A percentile compares a stretch with the other conserved stretches of the same genome.
Evolutionary conservation across 2,329 filamentous ascomycete species (phyloP).

Genomic region (Cordyceps cateniannulata): DNA sequence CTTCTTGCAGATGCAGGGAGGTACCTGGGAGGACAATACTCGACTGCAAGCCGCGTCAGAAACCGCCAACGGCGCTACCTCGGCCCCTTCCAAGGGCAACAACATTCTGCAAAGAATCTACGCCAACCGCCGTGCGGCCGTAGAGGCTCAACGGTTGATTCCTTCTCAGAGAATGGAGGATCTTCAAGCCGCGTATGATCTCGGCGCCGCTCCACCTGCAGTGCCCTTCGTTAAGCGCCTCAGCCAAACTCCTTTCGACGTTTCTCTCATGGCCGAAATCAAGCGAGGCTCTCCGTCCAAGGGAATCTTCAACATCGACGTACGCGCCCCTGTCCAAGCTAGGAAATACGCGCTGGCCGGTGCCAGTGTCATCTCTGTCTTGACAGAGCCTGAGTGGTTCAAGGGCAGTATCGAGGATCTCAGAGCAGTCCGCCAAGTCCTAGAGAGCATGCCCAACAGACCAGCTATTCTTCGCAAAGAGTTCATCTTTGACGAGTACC

Average conservation of each 20-base stretch:
- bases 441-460: constrained; percentile 87
- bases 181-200: constrained; percentile 77
- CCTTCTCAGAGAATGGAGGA: constrained; percentile 80
- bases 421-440: constrained; percentile 74
- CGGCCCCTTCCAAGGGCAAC: constrained; percentile 51
- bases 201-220: constrained; percentile 77
- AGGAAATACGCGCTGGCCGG: constrained; percentile 87
- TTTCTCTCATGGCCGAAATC: constrained; percentile 95
- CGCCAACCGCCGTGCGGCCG: constrained; percentile 65
- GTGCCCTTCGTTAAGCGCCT: constrained; percentile 75
- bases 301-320: constrained; percentile 81
- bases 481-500: constrained; percentile 97
- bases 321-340: constrained; percentile 84
- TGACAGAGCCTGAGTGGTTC: constrained; percentile 98
- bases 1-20: constrained; percentile 80
- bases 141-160: constrained; percentile 74
- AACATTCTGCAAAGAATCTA: constrained; percentile 94
- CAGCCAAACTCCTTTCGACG: constrained; percentile 73
- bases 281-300: constrained; percentile 96
- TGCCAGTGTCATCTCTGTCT: constrained; percentile 94
- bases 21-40: constrained; percentile 83
- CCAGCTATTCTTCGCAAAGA: constrained; percentile 92
- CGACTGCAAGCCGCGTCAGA: constrained; percentile 36
- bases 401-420: constrained; percentile 96
- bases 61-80: constrained; percentile 20